phyloP scores from a whole-genome alignment of 148 eudicot genomes.

The Rhododendron henanense region DNA sequence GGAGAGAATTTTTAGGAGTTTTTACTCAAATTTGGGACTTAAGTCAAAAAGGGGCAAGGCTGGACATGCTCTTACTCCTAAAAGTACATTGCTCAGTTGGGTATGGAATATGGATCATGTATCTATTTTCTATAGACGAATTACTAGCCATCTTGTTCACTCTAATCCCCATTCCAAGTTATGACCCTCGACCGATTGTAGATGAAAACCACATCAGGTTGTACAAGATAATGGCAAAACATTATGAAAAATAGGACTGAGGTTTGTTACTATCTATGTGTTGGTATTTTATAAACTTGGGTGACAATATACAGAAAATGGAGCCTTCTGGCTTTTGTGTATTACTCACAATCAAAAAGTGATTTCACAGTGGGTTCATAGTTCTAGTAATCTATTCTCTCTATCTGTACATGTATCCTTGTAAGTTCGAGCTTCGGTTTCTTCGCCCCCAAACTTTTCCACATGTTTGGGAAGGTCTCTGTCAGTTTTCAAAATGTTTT shows the following conservation, averaged over 20 bases:
- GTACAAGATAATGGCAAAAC: neutral
- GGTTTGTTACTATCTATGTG: neutral
- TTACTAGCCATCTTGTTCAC: neutral
- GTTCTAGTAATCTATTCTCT: neutral
- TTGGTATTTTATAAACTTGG: neutral
- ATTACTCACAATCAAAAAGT: neutral
- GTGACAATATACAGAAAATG: neutral
- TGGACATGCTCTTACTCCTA: neutral
- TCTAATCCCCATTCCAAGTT: neutral
- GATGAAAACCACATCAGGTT: neutral
- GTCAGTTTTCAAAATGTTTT: neutral
- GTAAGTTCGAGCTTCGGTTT: neutral
- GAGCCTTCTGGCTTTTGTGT: neutral
- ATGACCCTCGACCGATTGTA: neutral
- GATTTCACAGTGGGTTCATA: neutral
- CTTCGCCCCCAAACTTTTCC: neutral
- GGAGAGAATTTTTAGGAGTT: no score
- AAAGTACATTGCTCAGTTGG: neutral
- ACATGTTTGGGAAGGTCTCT: neutral
- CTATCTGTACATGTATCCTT: neutral
- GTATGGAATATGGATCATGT: neutral
- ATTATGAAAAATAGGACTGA: neutral
- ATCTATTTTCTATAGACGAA: neutral
- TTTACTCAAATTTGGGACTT: no score
- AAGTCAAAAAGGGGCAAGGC: no score